phyloP scores from a whole-genome alignment of 1,284 basidiomycete genomes.

The Limonomyces culmigenus region DNA sequence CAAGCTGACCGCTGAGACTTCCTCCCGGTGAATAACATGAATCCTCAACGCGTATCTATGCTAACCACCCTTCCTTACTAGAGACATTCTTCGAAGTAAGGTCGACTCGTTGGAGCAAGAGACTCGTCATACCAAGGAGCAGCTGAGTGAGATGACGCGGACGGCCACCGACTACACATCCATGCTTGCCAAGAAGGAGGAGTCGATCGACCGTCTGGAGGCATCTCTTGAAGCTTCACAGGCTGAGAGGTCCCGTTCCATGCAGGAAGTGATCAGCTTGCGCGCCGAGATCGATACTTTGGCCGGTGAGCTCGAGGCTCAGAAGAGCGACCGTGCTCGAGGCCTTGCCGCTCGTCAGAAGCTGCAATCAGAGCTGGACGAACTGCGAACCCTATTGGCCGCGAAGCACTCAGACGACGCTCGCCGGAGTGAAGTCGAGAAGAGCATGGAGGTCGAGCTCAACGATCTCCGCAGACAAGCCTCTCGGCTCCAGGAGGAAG shows the following conservation, averaged over 20 bases:
- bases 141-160: slow-evolving; percentile 63
- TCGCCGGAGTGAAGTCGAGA: slow-evolving; percentile 70
- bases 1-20: slow-evolving; percentile 51
- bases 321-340: slow-evolving; percentile 43
- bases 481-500: slow-evolving; percentile 37
- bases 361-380: slow-evolving; percentile 75
- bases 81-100: slow-evolving; percentile 46
- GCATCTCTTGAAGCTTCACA: slow-evolving; percentile 36
- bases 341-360: slow-evolving; percentile 35
- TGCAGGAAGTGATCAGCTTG: slow-evolving; percentile 48
- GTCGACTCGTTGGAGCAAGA: slow-evolving; percentile 47
- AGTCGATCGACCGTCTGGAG: slow-evolving; percentile 45
- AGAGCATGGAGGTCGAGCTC: slow-evolving; percentile 79
- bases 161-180: slow-evolving; percentile 66
- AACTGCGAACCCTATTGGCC: slow-evolving; percentile 64
- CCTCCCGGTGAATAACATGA: slow-evolving; percentile 37
- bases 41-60: slow-evolving; percentile 1
- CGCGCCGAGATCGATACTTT: slow-evolving; percentile 56
- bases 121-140: slow-evolving; percentile 57
- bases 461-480: slow-evolving; percentile 56
- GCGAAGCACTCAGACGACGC: slow-evolving; percentile 81
- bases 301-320: slow-evolving; percentile 44
- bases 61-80: slow-evolving; percentile 15
- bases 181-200: slow-evolving; percentile 69
- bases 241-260: slow-evolving; percentile 31